Conservation (phyloP, 345 rosid species). For the Citrus mangshanensis region DNA sequence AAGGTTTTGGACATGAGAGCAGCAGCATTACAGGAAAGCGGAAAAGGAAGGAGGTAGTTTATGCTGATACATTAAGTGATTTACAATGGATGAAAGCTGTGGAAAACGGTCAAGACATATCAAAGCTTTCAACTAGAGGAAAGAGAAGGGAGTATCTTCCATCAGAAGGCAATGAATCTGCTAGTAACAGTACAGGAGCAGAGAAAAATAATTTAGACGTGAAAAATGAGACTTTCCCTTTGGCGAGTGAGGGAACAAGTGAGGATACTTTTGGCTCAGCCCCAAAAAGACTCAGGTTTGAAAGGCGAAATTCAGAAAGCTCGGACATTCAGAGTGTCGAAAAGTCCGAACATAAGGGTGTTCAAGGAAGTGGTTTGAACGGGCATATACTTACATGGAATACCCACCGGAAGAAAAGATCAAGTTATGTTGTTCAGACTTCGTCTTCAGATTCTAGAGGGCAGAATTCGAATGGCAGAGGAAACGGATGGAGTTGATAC, state of each 20-base stretch:
- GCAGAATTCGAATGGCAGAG: conserved; percentile 63
- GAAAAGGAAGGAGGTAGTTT: conserved; percentile 72
- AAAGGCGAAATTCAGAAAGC: conserved; percentile 20
- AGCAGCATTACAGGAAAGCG: conserved; percentile 64
- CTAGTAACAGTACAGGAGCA: conserved; percentile 33
- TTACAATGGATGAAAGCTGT: conserved; percentile 91
- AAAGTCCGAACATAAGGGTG: conserved; percentile 37
- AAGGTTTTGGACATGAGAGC: conserved; percentile 43
- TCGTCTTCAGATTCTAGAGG: conserved; percentile 79
- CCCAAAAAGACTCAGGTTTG: conserved; percentile 32
- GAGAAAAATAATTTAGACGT: conserved; percentile 26
- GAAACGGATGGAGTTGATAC: conserved; percentile 35
- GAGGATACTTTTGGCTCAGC: conserved; percentile 51
- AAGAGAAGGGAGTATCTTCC: conserved; percentile 45
- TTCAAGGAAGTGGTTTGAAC: conserved; percentile 32
- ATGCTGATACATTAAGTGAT: conserved; percentile 82
- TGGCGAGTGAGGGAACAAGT: conserved; percentile 65
- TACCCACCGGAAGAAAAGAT: conserved; percentile 81
- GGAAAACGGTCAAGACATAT: conserved; percentile 81
- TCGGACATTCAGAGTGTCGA: conserved; percentile 34
- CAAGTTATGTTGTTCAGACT: conserved; percentile 59
- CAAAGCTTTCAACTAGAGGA: conserved; percentile 41
- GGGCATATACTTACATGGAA: conserved; percentile 66
- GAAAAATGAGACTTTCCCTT: conserved; percentile 34
- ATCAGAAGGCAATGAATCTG: conserved; percentile 33